Conservation (phyloP, 73 alveolate genomes). For the Paramecium tetraurelia region DNA sequence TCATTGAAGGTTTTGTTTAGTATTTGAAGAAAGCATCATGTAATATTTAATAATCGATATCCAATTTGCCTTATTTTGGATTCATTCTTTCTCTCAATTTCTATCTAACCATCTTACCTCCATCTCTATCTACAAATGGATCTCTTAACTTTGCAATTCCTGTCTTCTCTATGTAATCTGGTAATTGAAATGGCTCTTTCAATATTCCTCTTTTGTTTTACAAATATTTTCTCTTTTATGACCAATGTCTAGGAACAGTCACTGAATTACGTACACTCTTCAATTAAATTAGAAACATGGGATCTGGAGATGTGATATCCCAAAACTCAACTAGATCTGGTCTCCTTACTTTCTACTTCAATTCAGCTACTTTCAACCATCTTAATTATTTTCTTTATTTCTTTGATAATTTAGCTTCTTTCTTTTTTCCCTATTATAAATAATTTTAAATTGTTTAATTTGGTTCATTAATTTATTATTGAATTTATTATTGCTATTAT, state of each 20-base stretch:
- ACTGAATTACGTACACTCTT: conserved; percentile 95
- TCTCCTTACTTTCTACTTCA: conserved; percentile 85
- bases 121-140: conserved; percentile 83
- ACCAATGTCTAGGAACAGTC: conserved; percentile 98
- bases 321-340: conserved; percentile 99
- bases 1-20: conserved; percentile 90
- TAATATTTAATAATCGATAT: conserved; percentile 96
- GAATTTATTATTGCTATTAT: background rate
- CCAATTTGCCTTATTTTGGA: conserved; percentile 98
- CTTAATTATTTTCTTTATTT: conserved; percentile 60
- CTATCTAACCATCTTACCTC: conserved; percentile 85
- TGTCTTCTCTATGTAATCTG: conserved; percentile 97
- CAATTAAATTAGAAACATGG: conserved; percentile 86
- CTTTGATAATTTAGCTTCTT: conserved; percentile 47
- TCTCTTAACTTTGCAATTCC: conserved; percentile 96
- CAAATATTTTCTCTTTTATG: conserved; percentile 93
- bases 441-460: conserved; percentile 9
- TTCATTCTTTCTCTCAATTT: conserved; percentile 97
- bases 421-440: conserved; percentile 25
- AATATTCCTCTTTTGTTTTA: conserved; percentile 94
- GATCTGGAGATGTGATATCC: conserved; percentile 97
- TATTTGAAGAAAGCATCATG: conserved; percentile 99
- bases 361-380: conserved; percentile 64
- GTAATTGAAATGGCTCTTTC: conserved; percentile 91
- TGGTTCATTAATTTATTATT: background rate